These are phyloP conservation scores for Lipomyces lipofer DNA, from an alignment of 805 yeast species.

Conservation along the genomic window DNA sequence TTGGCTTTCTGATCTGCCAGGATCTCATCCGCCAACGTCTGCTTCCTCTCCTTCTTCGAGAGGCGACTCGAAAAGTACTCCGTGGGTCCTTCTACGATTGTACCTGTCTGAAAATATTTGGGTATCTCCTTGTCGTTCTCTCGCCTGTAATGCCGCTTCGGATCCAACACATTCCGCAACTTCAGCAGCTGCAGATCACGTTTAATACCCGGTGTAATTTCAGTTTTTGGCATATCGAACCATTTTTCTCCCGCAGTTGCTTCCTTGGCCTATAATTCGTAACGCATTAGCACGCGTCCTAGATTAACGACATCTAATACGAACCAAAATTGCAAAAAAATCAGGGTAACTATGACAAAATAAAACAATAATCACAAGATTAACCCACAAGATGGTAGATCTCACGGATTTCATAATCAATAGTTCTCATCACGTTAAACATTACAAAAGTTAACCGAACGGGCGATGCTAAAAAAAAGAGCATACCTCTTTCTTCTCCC, in stretches of 20 bases:
- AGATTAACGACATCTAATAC: background rate
- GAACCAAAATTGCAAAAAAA: background rate
- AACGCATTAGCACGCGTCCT: no score
- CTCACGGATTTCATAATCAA: constrained; percentile 7
- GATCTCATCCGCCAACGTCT: constrained; percentile 78
- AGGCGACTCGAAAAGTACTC: constrained; percentile 73
- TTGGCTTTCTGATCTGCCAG: constrained; percentile 68
- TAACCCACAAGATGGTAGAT: constrained; percentile 24
- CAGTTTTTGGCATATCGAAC: constrained; percentile 79
- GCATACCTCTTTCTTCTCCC: constrained; percentile 34
- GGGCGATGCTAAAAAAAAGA: background rate
- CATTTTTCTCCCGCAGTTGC: constrained; percentile 60
- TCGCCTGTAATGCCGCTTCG: constrained; percentile 84
- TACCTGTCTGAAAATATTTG: constrained; percentile 83
- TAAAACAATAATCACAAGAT: constrained; percentile 16
- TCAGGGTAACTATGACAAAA: constrained; percentile 37
- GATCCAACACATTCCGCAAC: constrained; percentile 89
- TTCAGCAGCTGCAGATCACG: constrained; percentile 77
- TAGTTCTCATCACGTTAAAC: constrained; percentile 28
- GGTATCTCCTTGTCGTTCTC: constrained; percentile 54
- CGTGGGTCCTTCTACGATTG: constrained; percentile 76
- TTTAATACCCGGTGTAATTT: constrained; percentile 67
- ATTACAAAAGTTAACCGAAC: background rate
- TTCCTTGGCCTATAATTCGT: constrained; percentile 31
- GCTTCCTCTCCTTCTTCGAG: constrained; percentile 69